phyloP scores from a whole-genome alignment of 2,329 filamentous ascomycete genomes.

The Plectosphaerella sp. region DNA sequence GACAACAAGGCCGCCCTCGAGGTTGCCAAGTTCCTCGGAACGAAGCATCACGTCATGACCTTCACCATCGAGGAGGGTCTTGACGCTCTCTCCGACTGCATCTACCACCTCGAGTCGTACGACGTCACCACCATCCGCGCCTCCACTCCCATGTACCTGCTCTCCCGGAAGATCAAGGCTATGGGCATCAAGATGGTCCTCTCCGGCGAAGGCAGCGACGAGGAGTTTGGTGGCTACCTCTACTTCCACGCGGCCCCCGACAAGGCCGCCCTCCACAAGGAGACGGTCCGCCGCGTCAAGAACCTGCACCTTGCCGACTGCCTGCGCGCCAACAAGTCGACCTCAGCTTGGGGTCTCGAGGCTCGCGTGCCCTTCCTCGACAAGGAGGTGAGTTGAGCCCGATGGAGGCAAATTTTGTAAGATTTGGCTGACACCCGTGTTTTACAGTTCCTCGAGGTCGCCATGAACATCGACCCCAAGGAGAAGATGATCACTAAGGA shows the following conservation, averaged over 20 bases:
- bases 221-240: conserved; percentile 97
- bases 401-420: neutral
- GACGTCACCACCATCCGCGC: conserved; percentile 98
- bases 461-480: conserved; percentile 89
- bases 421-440: neutral
- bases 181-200: conserved; percentile 99
- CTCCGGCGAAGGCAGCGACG: conserved; percentile 92
- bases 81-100: conserved; percentile 94
- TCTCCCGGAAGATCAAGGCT: conserved; percentile 98
- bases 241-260: conserved; percentile 96
- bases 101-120: conserved; percentile 96
- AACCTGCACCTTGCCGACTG: conserved; percentile 97
- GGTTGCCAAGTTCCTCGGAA: conserved; percentile 94
- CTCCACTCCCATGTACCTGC: conserved; percentile 96
- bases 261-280: conserved; percentile 89
- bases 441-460: conserved; percentile 73
- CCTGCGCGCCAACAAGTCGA: conserved; percentile 97
- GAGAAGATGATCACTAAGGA: conserved; percentile 95
- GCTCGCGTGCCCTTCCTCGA: conserved; percentile 97
- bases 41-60: conserved; percentile 96
- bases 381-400: conserved; percentile 63
- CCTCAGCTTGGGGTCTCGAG: conserved; percentile 95
- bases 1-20: conserved; percentile 89
- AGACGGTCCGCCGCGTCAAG: conserved; percentile 91
- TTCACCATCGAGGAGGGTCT: conserved; percentile 97